Percentiles rank a stretch among this genome's conserved stretches.
phyloP scores from a whole-genome alignment of 495 filamentous ascomycete genomes.

The Jackrogersella multiformis region DNA sequence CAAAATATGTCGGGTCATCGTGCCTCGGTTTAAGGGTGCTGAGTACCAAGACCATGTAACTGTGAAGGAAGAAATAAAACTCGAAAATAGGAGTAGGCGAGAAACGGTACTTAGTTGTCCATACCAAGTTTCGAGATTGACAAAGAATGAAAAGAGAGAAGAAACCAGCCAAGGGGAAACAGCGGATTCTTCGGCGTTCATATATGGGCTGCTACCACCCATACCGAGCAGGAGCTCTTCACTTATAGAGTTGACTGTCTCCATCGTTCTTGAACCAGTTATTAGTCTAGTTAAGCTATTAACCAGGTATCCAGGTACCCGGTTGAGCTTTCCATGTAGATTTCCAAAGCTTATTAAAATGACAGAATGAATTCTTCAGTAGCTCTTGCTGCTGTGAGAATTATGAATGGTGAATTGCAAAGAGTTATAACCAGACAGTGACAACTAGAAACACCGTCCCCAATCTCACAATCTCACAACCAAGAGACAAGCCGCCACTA shows the following conservation, averaged over 20 bases:
- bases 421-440: not conserved
- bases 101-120: conserved; percentile 16
- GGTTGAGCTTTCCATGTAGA: conserved; percentile 1
- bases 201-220: conserved; percentile 7
- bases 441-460: not conserved
- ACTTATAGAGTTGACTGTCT: conserved; percentile 16
- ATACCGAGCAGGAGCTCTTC: conserved; percentile 7
- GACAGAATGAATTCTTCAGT: not conserved
- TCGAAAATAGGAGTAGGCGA: conserved; percentile 31
- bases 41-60: conserved; percentile 16
- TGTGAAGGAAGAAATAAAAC: conserved; percentile 15
- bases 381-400: no score
- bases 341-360: not conserved
- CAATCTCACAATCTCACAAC: not conserved
- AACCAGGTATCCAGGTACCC: conserved; percentile 10
- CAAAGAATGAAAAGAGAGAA: conserved; percentile 13
- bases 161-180: conserved; percentile 7
- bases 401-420: not conserved
- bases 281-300: no score
- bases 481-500: not conserved
- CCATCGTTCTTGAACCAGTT: conserved; percentile 14
- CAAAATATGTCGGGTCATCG: conserved; percentile 24
- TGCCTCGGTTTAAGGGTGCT: conserved; percentile 14
- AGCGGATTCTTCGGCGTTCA: conserved; percentile 8
- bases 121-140: conserved; percentile 21